These are phyloP conservation scores for Penicillium egyptiacum DNA, from an alignment of 495 filamentous ascomycete species.

Conservation along the genomic window DNA sequence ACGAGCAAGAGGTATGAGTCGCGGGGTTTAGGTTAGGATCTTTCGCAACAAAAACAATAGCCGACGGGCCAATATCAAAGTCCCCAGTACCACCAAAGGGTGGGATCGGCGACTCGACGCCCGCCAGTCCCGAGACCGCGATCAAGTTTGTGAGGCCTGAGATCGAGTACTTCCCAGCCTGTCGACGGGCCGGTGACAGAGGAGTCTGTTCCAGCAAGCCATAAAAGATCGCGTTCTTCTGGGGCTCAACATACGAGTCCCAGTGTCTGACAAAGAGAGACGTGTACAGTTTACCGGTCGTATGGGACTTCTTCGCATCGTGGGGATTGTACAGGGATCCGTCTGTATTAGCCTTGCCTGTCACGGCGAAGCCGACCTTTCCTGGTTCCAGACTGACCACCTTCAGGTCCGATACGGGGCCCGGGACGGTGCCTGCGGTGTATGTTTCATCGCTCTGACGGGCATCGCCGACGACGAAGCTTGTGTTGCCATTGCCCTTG, in stretches of 20 bases:
- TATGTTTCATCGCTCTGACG: constrained; percentile 56
- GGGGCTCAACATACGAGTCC: constrained; percentile 60
- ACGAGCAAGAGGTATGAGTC: constrained; percentile 72
- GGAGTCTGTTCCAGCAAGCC: constrained; percentile 57
- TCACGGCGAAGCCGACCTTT: constrained; percentile 69
- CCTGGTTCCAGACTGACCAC: constrained; percentile 58
- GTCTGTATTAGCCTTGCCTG: constrained; percentile 57
- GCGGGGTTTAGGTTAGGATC: constrained; percentile 78
- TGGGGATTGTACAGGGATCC: constrained; percentile 57
- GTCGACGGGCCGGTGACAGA: constrained; percentile 35
- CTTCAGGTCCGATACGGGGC: constrained; percentile 73
- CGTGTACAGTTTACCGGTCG: constrained; percentile 55
- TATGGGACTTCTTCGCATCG: constrained; percentile 52
- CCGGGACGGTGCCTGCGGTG: constrained; percentile 63
- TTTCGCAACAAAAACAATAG: constrained; percentile 80
- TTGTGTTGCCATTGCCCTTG: constrained; percentile 66
- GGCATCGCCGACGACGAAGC: constrained; percentile 58
- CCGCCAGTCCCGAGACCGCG: constrained; percentile 39
- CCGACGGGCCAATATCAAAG: constrained; percentile 56
- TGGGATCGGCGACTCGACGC: constrained; percentile 55
- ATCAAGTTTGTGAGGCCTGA: constrained; percentile 52
- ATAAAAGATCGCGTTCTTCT: constrained; percentile 72
- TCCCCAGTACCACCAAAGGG: constrained; percentile 60
- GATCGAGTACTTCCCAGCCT: constrained; percentile 45
- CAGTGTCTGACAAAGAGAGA: constrained; percentile 62